Evolutionary conservation across 805 yeast species (phyloP).

Genomic region (Komagataella pseudopastoris): DNA sequence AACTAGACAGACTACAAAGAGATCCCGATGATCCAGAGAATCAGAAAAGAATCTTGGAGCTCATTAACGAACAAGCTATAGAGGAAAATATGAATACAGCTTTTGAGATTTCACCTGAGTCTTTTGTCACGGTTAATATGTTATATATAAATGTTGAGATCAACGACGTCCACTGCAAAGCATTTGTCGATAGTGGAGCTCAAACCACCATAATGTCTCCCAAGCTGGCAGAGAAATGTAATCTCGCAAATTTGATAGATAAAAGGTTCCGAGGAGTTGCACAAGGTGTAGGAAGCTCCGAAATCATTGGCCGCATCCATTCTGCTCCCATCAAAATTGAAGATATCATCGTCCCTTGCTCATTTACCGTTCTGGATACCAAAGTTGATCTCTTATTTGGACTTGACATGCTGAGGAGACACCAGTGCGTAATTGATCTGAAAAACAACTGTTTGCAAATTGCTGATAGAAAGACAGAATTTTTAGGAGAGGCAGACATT

Average conservation of each 20-base stretch:
- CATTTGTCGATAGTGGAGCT: constrained; percentile 96
- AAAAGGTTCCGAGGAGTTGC: constrained; percentile 72
- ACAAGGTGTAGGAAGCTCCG: constrained; percentile 77
- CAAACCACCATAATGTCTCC: constrained; percentile 80
- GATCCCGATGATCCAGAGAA: constrained; percentile 64
- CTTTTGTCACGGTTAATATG: constrained; percentile 76
- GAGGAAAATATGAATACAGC: constrained; percentile 75
- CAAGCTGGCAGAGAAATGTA: constrained; percentile 57
- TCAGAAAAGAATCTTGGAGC: constrained; percentile 50
- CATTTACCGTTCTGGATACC: constrained; percentile 61
- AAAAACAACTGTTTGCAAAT: constrained; percentile 48
- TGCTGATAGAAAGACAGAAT: constrained; percentile 61
- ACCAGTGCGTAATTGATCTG: constrained; percentile 73
- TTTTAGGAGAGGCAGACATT: constrained; percentile 62
- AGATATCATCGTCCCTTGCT: constrained; percentile 45
- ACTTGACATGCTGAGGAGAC: constrained; percentile 81
- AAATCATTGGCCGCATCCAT: constrained; percentile 75
- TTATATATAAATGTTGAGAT: constrained; percentile 66
- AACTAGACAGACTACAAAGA: constrained; percentile 36
- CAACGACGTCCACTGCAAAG: constrained; percentile 72
- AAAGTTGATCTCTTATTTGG: constrained; percentile 72
- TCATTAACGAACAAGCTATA: constrained; percentile 57
- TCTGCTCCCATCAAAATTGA: constrained; percentile 79
- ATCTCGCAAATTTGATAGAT: constrained; percentile 63
- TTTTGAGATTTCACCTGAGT: constrained; percentile 79